Percentiles rank a stretch among this genome's conserved stretches.
phyloP scores from a whole-genome alignment of 345 rosid genomes.

The Sonneratia alba region DNA sequence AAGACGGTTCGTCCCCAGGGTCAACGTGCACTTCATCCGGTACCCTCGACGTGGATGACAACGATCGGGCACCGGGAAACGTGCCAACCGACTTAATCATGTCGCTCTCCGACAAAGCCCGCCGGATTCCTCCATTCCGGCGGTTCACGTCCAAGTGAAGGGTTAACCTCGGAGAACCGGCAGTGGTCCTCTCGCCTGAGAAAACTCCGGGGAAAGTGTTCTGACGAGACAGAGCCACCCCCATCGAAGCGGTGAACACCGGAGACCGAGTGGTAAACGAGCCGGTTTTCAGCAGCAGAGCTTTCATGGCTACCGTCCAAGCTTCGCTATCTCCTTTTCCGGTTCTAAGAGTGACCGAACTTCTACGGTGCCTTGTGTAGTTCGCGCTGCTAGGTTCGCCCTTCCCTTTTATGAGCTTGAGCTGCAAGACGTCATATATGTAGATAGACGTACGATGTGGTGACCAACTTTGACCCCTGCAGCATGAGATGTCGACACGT shows the following conservation, averaged over 20 bases:
- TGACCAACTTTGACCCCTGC: constrained; percentile 23
- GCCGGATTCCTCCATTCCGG: constrained; percentile 27
- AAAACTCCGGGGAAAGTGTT: constrained; percentile 31
- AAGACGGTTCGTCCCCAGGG: neutral
- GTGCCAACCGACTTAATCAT: constrained; percentile 23
- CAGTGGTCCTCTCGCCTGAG: constrained; percentile 32
- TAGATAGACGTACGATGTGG: constrained; percentile 34
- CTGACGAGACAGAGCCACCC: constrained; percentile 25
- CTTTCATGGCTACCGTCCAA: constrained; percentile 36
- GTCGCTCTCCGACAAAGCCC: constrained; percentile 45
- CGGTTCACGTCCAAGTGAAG: constrained; percentile 30
- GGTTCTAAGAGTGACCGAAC: neutral
- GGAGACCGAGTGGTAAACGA: constrained; percentile 32
- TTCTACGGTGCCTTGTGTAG: neutral
- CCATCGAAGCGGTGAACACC: constrained; percentile 22
- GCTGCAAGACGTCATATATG: constrained; percentile 5
- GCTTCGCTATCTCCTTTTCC: too few species aligned
- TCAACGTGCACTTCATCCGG: constrained; percentile 36
- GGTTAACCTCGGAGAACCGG: constrained; percentile 26
- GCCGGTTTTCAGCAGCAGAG: constrained; percentile 44
- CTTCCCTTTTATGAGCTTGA: neutral
- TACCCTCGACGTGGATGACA: constrained; percentile 26
- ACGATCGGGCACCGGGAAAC: constrained; percentile 22
- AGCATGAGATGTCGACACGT: constrained; percentile 32
- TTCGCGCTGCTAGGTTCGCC: neutral